A percentile compares a stretch with the other conserved stretches of the same genome.
phyloP scores from a whole-genome alignment of 306 rosid species.

The Trifolium fragiferum region DNA sequence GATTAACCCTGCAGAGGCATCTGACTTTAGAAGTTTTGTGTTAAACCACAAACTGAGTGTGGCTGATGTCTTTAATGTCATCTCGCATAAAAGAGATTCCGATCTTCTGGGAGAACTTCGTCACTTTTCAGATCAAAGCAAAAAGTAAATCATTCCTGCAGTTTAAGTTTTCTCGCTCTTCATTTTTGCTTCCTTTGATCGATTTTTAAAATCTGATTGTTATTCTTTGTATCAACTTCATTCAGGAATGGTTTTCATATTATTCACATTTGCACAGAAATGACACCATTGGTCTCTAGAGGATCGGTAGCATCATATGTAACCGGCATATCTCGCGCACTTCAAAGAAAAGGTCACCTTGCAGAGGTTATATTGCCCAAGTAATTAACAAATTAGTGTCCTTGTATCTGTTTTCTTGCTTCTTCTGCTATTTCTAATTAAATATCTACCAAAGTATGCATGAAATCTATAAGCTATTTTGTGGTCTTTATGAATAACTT shows the following conservation, averaged over 20 bases:
- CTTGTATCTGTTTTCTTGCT: conserved; percentile 21
- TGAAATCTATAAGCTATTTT: conserved; percentile 35
- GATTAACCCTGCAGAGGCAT: conserved; percentile 64
- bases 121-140: conserved; percentile 55
- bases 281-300: conserved; percentile 74
- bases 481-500: not conserved
- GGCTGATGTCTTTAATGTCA: conserved; percentile 53
- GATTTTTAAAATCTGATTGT: conserved; percentile 41
- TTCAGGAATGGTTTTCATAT: conserved; percentile 77
- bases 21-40: conserved; percentile 67
- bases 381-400: conserved; percentile 52
- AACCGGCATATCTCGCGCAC: conserved; percentile 82
- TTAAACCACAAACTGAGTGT: conserved; percentile 60
- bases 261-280: conserved; percentile 90
- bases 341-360: conserved; percentile 85
- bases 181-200: not conserved
- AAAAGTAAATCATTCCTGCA: conserved; percentile 55
- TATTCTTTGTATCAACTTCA: conserved; percentile 44
- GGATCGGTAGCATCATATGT: conserved; percentile 84
- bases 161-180: not conserved
- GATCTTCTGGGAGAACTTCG: conserved; percentile 74
- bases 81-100: conserved; percentile 52
- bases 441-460: conserved; percentile 9
- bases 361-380: conserved; percentile 94
- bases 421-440: conserved; percentile 22